Conservation (phyloP, 2,329 filamentous ascomycete species). For the Elsinoe fawcettii region DNA sequence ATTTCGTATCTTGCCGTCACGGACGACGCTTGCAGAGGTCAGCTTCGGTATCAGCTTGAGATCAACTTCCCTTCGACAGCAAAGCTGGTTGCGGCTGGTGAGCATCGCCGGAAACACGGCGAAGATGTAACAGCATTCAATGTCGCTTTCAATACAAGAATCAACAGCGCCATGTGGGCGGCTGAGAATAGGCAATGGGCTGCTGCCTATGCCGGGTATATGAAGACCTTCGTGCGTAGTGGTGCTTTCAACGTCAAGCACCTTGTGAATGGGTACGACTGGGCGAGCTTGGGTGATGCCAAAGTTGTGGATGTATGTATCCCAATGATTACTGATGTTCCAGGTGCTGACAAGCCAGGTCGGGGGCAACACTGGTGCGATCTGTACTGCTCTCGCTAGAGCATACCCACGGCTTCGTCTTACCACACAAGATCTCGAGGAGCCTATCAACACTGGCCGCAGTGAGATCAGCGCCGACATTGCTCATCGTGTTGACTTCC, state of each 20-base stretch:
- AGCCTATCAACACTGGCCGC: conserved; percentile 18
- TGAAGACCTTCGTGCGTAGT: neutral
- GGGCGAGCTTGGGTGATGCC: neutral
- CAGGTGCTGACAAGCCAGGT: neutral
- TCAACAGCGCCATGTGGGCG: neutral
- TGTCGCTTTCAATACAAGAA: neutral
- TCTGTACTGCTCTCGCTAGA: conserved; percentile 8
- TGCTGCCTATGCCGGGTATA: neutral
- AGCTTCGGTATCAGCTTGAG: conserved; percentile 9
- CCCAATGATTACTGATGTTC: neutral
- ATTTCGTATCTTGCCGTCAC: neutral
- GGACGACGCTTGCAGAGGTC: neutral
- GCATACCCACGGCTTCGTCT: conserved; percentile 15
- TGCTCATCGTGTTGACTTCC: conserved; percentile 19
- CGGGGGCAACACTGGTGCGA: conserved; percentile 9
- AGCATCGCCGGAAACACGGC: neutral
- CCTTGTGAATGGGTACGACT: conserved; percentile 6
- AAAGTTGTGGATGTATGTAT: conserved; percentile 12
- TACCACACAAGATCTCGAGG: conserved; percentile 20
- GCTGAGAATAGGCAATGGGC: neutral
- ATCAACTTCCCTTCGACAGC: conserved; percentile 7
- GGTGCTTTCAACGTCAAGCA: conserved; percentile 12
- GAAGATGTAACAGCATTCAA: conserved; percentile 6
- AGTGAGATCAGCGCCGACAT: conserved; percentile 18
- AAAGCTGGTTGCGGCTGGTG: neutral